A percentile compares a stretch with the other conserved stretches of the same genome.
These are phyloP conservation scores for Aspergillus sp. DNA, from an alignment of 2,329 filamentous ascomycete genomes.

Conservation along the genomic window DNA sequence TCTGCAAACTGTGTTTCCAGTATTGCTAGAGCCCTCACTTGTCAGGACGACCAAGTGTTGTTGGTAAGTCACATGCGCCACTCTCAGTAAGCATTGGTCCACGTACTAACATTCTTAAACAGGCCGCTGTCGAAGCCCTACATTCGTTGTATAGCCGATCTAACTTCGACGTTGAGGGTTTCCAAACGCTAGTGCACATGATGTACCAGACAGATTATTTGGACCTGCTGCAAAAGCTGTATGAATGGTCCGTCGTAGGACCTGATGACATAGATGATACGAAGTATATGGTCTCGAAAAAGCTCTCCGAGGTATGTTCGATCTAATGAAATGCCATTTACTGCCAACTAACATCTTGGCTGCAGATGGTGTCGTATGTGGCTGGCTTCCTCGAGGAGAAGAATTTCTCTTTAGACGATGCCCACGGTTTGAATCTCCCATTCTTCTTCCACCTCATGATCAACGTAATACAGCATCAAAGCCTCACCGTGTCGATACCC, in stretches of 20 bases:
- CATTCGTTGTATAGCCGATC: conserved; percentile 75
- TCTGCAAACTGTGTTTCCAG: conserved; percentile 67
- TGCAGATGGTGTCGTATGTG: conserved; percentile 76
- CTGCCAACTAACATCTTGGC: conserved; percentile 2
- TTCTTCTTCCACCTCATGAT: conserved; percentile 78
- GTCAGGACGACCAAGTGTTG: conserved; percentile 68
- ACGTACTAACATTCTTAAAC: conserved; percentile 10
- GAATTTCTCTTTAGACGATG: conserved; percentile 61
- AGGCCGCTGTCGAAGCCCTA: conserved; percentile 80
- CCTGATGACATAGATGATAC: conserved; percentile 83
- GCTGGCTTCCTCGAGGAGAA: conserved; percentile 81
- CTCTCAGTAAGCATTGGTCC: neutral
- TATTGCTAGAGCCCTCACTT: conserved; percentile 69
- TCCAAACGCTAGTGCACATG: conserved; percentile 71
- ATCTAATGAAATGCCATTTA: neutral
- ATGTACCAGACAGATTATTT: conserved; percentile 74
- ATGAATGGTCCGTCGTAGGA: conserved; percentile 76
- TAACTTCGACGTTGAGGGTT: conserved; percentile 74
- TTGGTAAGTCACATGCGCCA: conserved; percentile 53
- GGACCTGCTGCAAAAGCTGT: conserved; percentile 68
- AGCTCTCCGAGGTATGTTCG: conserved; percentile 75
- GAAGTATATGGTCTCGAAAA: conserved; percentile 89
- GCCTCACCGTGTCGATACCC: conserved; percentile 89
- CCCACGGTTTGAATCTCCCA: conserved; percentile 60
- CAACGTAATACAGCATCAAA: conserved; percentile 75